Evolutionary conservation across 2,329 filamentous ascomycete genomes (phyloP).

Genomic region (Phialocephala sp.): DNA sequence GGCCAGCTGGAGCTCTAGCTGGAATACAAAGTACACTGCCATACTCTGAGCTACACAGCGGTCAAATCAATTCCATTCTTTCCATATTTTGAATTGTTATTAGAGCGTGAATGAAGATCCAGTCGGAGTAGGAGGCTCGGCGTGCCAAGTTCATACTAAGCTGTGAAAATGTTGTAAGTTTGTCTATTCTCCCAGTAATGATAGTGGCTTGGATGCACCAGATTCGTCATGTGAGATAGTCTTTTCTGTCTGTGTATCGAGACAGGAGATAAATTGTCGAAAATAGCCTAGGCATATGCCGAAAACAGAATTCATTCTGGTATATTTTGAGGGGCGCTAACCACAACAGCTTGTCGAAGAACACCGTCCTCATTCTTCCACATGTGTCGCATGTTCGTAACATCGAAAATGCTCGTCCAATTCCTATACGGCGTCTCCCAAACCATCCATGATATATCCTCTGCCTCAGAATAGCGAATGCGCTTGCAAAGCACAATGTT

Average conservation of each 20-base stretch:
- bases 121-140: too few species aligned
- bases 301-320: conserved; percentile 13
- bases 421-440: conserved; percentile 27
- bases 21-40: too few species aligned
- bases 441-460: conserved; percentile 33
- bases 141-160: too few species aligned
- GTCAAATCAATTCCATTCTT: too few species aligned
- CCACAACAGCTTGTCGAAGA: conserved; percentile 19
- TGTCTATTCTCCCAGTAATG: neutral
- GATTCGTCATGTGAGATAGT: neutral
- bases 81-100: too few species aligned
- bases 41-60: too few species aligned
- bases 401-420: conserved; percentile 19
- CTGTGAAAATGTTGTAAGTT: neutral
- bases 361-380: conserved; percentile 25
- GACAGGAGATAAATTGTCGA: neutral
- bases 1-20: too few species aligned
- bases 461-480: conserved; percentile 25
- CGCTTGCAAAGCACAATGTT: conserved; percentile 27
- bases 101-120: too few species aligned
- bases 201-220: neutral
- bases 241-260: neutral
- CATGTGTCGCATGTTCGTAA: conserved; percentile 10
- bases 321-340: conserved; percentile 23
- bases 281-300: too few species aligned